These are phyloP conservation scores for Chlorella sp. DNA, from an alignment of 139 green algal genomes.

Conservation along the genomic window DNA sequence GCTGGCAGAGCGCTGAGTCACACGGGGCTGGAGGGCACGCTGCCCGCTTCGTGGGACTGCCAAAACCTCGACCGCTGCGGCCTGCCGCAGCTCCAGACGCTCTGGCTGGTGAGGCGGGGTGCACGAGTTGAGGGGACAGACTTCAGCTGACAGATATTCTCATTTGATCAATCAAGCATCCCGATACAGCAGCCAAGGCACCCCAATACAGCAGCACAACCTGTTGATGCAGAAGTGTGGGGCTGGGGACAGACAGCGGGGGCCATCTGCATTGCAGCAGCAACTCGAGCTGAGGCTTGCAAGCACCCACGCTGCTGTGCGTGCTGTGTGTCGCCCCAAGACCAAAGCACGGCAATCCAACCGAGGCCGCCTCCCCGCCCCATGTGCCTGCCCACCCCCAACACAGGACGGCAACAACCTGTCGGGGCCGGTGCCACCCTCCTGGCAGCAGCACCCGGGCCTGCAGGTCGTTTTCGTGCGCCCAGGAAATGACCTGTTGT, in stretches of 20 bases:
- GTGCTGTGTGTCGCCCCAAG: too few species aligned
- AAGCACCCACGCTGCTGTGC: background rate
- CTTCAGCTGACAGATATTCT: too few species aligned
- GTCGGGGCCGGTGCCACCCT: slow-evolving; percentile 5
- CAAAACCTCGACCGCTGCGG: background rate
- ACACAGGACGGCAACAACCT: slow-evolving; percentile 29
- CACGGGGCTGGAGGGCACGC: slow-evolving; percentile 4
- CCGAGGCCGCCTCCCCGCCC: background rate
- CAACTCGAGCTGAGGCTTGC: background rate
- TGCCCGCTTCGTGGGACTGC: slow-evolving; percentile 18
- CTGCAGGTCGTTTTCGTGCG: slow-evolving; percentile 17
- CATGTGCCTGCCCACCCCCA: background rate
- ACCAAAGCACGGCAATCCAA: background rate
- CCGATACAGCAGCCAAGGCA: too few species aligned
- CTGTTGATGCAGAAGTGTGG: too few species aligned
- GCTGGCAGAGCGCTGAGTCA: background rate
- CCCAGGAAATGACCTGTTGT: slow-evolving; percentile 39
- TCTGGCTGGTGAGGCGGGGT: background rate
- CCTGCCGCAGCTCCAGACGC: background rate
- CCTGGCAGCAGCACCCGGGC: background rate
- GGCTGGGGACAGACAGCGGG: background rate
- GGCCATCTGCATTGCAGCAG: background rate
- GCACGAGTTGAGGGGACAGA: too few species aligned
- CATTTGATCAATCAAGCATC: too few species aligned
- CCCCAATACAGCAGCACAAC: too few species aligned